Evolutionary conservation across 139 green algal species (phyloP).

Genomic region (Chlorella sorokiniana): DNA sequence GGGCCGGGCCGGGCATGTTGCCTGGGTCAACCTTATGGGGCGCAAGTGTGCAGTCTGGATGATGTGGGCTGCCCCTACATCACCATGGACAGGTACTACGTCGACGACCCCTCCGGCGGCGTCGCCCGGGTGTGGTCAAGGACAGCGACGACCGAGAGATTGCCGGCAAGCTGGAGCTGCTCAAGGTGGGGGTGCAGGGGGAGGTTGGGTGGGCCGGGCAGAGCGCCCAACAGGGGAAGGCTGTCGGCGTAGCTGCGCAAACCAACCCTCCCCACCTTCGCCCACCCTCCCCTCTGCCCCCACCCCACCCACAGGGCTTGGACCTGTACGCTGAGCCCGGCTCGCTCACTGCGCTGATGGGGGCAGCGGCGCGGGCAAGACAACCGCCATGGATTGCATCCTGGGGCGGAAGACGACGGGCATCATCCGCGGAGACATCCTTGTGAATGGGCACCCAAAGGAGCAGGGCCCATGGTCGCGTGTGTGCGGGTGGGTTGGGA

Average conservation of each 20-base stretch:
- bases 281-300: too few relatives aligned
- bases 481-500: conserved; percentile 63
- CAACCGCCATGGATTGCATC: conserved; percentile 74
- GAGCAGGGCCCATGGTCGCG: conserved; percentile 70
- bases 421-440: conserved; percentile 67
- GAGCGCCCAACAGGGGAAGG: not conserved
- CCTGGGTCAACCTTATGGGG: too few relatives aligned
- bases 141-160: conserved; percentile 47
- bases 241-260: too few relatives aligned
- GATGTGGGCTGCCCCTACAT: not conserved
- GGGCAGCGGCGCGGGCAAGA: conserved; percentile 44
- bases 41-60: not conserved
- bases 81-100: conserved; percentile 54
- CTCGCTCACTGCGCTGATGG: not conserved
- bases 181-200: conserved; percentile 11
- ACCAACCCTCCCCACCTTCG: too few relatives aligned
- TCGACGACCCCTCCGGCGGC: conserved; percentile 61
- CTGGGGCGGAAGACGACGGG: conserved; percentile 80
- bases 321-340: conserved; percentile 55
- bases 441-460: conserved; percentile 62
- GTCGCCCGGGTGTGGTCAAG: conserved; percentile 38
- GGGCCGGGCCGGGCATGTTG: too few relatives aligned
- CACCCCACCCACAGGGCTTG: conserved; percentile 48
- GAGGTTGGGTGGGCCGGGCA: not conserved
- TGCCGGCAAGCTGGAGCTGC: conserved; percentile 56